These are phyloP conservation scores for Coemansia pectinata DNA, from an alignment of 192 early-diverging fungal genomes.

Conservation along the genomic window DNA sequence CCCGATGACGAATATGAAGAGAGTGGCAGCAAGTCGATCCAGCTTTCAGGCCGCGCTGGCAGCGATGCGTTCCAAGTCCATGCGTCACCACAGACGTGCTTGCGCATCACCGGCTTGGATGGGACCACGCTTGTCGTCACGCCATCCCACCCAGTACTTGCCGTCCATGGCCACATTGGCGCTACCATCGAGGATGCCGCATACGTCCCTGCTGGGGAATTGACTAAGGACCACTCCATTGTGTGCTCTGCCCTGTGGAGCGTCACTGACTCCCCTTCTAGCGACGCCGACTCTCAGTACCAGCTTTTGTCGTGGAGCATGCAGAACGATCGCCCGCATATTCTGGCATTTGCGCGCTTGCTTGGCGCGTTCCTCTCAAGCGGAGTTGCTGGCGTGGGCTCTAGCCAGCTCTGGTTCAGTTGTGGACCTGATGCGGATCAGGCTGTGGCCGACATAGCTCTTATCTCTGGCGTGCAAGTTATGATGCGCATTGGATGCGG, in stretches of 20 bases:
- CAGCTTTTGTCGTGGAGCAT: conserved; percentile 18
- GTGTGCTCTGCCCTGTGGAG: conserved; percentile 42
- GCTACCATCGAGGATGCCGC: conserved; percentile 22
- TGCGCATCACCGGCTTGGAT: conserved; percentile 39
- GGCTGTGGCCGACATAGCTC: conserved; percentile 25
- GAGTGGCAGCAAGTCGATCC: not conserved
- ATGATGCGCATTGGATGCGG: not conserved
- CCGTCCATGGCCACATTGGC: conserved; percentile 11
- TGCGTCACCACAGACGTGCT: conserved; percentile 26
- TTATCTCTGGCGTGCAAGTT: conserved; percentile 15
- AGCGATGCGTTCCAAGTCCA: conserved; percentile 48
- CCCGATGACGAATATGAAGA: not conserved
- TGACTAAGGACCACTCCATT: conserved; percentile 30
- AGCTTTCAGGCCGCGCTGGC: conserved; percentile 23
- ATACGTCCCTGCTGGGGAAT: conserved; percentile 39
- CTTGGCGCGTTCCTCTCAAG: conserved; percentile 31
- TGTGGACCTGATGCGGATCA: conserved; percentile 27
- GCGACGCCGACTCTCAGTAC: conserved; percentile 12
- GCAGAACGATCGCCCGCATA: conserved; percentile 14
- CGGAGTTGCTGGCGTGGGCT: not conserved
- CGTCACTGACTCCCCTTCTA: conserved; percentile 19
- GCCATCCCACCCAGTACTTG: conserved; percentile 51
- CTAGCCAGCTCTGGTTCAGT: conserved; percentile 1
- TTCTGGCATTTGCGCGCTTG: conserved; percentile 49
- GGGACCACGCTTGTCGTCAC: conserved; percentile 45